Evolutionary conservation across 2,329 filamentous ascomycete species (phyloP), one percentile per base, ranked within the genome.

Genomic region (Coniochaeta sp.): DNA sequence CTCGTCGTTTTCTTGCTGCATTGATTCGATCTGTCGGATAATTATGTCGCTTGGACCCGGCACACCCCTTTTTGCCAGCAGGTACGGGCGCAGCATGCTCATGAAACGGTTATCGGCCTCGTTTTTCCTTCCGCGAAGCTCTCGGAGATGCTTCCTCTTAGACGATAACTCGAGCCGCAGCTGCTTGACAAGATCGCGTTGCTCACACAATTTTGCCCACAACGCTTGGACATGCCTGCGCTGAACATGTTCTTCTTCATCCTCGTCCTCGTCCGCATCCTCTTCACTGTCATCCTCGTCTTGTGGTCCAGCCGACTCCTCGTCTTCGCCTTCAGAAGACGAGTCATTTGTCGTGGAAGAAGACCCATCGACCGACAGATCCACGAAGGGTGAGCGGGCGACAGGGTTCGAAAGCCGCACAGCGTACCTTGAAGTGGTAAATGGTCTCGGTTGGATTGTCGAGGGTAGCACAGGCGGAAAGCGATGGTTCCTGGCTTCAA

Each of bases 1-100:
- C 3, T 70, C 65, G 26, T 66, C 61, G n/a, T 70, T 65, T 16
- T 69, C 53, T 6, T 55, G 54, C 47, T 74, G 69, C 62, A 74
- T 67, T 5, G 67, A 63, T 13, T 56, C 58, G 38, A 72, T 57
- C 8, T 60, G 59, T 16, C 59, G 56, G 18, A 66, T 59, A 13
- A 72, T 52, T 1, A 60, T 33, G 10, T 60, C 55, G 6, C 58
- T 48, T 1, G 63, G 55, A 13, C 60, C 54, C 7, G 56, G 53
- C 8, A 56, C 50, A 20, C 49, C 38, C 13, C 55, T 53, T 18
- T 59, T 61, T 46, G 57, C 63, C 18, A 70, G 58, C 4, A 72
- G 58, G 22, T 71, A 60, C 0, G 67, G 69, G 4, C 71, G 47
- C 7, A 32, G 13, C 16, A 49, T 24, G 22, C 47, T 22, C 47